These are phyloP conservation scores for Clathrus columnatus DNA, from an alignment of 768 basidiomycete species.

Conservation along the genomic window DNA sequence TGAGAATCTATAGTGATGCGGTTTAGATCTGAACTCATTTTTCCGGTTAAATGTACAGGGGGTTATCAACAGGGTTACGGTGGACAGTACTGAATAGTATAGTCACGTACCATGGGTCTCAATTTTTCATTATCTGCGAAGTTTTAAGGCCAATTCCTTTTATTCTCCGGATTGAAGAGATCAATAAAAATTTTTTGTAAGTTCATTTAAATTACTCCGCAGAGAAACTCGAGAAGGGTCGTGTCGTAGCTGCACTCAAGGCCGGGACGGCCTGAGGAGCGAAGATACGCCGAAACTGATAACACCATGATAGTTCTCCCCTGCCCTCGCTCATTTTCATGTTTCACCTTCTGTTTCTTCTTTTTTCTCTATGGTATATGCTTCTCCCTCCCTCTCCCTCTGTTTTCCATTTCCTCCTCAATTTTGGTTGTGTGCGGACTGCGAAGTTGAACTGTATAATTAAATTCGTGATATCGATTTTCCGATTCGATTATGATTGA, in stretches of 20 bases:
- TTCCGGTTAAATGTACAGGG: slow-evolving; percentile 15
- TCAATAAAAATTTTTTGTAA: no score
- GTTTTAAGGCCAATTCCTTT: no score
- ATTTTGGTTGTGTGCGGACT: background rate
- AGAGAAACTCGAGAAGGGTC: no score
- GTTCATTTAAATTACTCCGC: no score
- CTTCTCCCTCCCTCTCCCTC: background rate
- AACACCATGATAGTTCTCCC: background rate
- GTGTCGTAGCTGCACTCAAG: no score
- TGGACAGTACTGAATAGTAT: slow-evolving; percentile 25
- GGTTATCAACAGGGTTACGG: slow-evolving; percentile 18
- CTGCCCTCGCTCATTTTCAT: background rate
- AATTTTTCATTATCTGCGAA: no score
- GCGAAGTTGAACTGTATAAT: background rate
- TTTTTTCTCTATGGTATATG: slow-evolving; percentile 1
- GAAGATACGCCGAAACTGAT: background rate
- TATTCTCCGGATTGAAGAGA: no score
- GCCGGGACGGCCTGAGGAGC: no score
- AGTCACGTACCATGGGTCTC: background rate
- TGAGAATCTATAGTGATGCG: background rate
- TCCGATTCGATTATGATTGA: no score
- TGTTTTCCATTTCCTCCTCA: background rate
- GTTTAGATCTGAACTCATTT: background rate
- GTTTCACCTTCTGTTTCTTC: slow-evolving; percentile 3
- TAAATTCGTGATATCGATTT: no score